Base-by-base conservation (phyloP, 352 stramenopile species). In the Phytophthora agathidicida region DNA sequence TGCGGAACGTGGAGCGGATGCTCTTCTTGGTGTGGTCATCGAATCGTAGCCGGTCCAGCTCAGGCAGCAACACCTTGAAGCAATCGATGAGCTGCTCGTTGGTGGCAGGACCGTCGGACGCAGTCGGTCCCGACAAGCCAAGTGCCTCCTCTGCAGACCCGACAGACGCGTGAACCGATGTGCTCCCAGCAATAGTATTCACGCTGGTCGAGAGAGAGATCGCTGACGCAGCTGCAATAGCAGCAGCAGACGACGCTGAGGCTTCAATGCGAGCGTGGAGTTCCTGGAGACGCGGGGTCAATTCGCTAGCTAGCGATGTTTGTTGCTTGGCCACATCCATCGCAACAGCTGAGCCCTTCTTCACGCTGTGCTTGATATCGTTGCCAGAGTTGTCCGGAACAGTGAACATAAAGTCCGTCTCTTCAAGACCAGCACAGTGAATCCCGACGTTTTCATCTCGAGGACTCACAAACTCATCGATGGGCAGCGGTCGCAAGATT, bases 1-100 rank as follows among this genome's bases (percentile, higher is more conserved):
- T 72, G 6, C 75, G 75, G 53, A 82, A 85, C 26, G 69, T 77
- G 4, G 49, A 28, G n/a, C 75, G 75, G 47, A 85, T 85, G 35
- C 75, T 84, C 42, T 75, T 82, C 63, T 84, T 84, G 19, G 75
- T 76, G 56, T 80, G 75, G 30, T 84, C 75, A 26, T 84, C 75
- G 37, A 84, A 84, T 16, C 75, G 69, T 26, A 84, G 59, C 53
- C 75, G 71, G 50, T 84, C 75, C 31, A 84, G 54, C 38, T 84
- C 75, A 3, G 71, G 75, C 14, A 84, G 71, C 43, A 84, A 42
- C 47, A 80, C 32, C 27, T 75, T 81, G 39, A 84, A 77, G 38
- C 69, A 72, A 44, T 66, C 69, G 11, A 84, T 51, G 24, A 84
- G 65, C 46, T 84, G 71, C 49, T 84, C 71, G 45, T 81, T 79